Evolutionary conservation across 2,329 filamentous ascomycete genomes (phyloP), one percentile per base, ranked within the genome.

Genomic region (Sclerotinia minor): DNA sequence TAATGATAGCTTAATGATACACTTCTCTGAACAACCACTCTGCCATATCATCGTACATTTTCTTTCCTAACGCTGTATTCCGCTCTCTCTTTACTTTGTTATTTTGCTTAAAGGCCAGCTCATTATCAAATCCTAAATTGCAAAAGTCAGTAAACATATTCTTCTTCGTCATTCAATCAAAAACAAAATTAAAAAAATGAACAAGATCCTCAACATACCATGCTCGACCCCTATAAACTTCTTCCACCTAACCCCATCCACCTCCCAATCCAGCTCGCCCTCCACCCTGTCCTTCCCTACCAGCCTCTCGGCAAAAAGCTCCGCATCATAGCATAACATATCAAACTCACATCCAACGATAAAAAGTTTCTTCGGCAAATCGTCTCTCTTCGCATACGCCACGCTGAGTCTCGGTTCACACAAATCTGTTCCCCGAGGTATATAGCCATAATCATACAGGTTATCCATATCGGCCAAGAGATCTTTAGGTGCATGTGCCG

Each of bases 261-360:
- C 55, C 44, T 67, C 67, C 55, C 64, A 60, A 21, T 44, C 49
- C 13, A 38, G 6, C 47, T 65, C 67, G 0, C 55, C 61, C 32
- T 67, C 66, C 19, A 38, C 38, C 32, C 64, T 67, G 32, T 59
- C 67, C 41, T 29, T 64, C 3, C 63, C 70, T 5, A 50, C 69
- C 54, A 74, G 64, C 21, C 50, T 64, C 65, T 69, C 67, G n/a
- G 67, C 71, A 69, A 74, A 71, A 15, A 49, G 24, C 55, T 71
- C 47, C 21, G 70, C 71, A 61, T 75, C 73, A 49, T 69, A 45
- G 60, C 71, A 72, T 26, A 74, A 55, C 67, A 73, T 63, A 72
- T 75, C 73, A 50, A 67, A 69, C 69, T 75, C 71, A 45, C 66
- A 69, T 5, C 68, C 71, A 8, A 73, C 58, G 5, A 74, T 41